phyloP scores from a whole-genome alignment of 2,329 filamentous ascomycete species.

The Microascus cirrosus region DNA sequence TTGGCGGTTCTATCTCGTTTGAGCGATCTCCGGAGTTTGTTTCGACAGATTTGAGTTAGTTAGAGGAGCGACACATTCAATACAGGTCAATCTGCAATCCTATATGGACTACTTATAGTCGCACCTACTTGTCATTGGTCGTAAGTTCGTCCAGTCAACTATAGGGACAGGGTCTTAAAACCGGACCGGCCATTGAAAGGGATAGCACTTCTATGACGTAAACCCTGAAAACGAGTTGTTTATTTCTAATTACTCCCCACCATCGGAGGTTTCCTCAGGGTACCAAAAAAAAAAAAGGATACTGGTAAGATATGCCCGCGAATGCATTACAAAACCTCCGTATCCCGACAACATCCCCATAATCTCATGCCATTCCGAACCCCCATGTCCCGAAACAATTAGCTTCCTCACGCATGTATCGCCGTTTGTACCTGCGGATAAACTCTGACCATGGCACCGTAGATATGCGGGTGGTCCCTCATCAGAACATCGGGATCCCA shows the following conservation, averaged over 20 bases:
- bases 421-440: constrained; percentile 77
- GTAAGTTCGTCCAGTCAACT: too few species aligned
- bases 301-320: background rate
- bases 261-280: too few species aligned
- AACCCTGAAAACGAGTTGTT: background rate
- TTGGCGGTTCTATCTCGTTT: background rate
- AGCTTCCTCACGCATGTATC: constrained; percentile 45
- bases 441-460: constrained; percentile 64
- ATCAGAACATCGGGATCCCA: constrained; percentile 67
- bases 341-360: background rate
- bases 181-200: too few species aligned
- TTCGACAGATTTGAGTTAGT: background rate
- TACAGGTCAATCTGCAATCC: background rate
- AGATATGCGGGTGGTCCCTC: constrained; percentile 71
- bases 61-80: background rate
- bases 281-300: background rate
- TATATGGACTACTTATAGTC: background rate
- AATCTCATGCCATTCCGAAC: background rate
- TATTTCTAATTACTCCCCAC: background rate
- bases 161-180: too few species aligned
- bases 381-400: background rate
- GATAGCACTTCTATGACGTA: too few species aligned
- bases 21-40: background rate
- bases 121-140: background rate
- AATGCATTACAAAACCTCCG: background rate